A percentile compares a stretch with the other conserved stretches of the same genome.
Conservation (phyloP, 2,329 filamentous ascomycete species). For the Colletotrichum gloeosporioides region DNA sequence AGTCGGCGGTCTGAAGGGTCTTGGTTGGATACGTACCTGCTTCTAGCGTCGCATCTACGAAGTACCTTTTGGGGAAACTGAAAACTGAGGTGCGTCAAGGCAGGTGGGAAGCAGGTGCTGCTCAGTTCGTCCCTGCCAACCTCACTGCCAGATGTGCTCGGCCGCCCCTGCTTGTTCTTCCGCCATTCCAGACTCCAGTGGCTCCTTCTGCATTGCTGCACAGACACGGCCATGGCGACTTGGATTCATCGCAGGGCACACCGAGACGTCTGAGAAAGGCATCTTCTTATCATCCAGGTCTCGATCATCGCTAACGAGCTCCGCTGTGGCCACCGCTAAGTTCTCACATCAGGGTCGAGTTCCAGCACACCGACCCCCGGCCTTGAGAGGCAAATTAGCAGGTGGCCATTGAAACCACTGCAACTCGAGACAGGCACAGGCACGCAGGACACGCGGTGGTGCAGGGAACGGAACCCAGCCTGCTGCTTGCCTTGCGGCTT, state of each 20-base stretch:
- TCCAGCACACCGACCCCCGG: not conserved
- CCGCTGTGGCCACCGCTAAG: not conserved
- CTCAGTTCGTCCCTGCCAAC: not conserved
- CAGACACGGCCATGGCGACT: not conserved
- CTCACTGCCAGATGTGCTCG: not conserved
- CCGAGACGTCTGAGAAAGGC: not conserved
- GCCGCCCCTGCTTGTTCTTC: not conserved
- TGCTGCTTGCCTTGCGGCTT: not conserved
- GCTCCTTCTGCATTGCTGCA: not conserved
- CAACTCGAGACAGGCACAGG: not conserved
- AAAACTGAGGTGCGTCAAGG: not conserved
- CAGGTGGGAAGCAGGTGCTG: not conserved
- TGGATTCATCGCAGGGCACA: not conserved
- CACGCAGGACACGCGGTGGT: not conserved
- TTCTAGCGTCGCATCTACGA: not conserved
- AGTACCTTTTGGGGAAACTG: not conserved
- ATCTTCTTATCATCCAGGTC: not conserved
- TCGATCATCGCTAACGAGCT: not conserved
- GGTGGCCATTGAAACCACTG: not conserved
- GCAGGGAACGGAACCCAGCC: not conserved
- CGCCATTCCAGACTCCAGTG: not conserved
- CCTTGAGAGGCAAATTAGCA: not conserved
- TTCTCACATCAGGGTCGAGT: not conserved
- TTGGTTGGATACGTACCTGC: not conserved
- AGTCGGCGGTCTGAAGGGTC: conserved; percentile 12